A percentile compares a stretch with the other conserved stretches of the same genome.
phyloP scores from a whole-genome alignment of 2,329 filamentous ascomycete genomes.

The Alternaria rosae region DNA sequence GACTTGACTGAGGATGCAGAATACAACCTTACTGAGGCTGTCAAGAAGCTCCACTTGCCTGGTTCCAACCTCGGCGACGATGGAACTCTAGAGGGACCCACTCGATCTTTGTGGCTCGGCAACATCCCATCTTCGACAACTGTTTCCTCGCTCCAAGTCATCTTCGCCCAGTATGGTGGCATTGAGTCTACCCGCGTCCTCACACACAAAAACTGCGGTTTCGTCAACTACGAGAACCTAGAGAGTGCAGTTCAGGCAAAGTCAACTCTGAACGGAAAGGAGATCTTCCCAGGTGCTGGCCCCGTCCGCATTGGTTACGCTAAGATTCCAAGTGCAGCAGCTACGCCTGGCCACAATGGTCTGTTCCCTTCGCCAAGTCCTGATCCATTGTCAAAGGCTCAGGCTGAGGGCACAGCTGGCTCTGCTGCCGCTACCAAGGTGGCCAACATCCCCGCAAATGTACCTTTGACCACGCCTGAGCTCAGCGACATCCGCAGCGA shows the following conservation, averaged over 20 bases:
- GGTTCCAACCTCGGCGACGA: conserved; percentile 75
- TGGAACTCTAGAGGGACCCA: conserved; percentile 83
- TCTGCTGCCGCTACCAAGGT: conserved; percentile 44
- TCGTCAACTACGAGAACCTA: conserved; percentile 93
- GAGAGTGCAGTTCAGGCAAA: conserved; percentile 93
- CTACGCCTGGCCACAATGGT: conserved; percentile 87
- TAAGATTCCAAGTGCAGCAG: conserved; percentile 88
- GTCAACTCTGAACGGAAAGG: conserved; percentile 88
- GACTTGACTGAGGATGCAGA: conserved; percentile 81
- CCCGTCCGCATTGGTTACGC: conserved; percentile 96
- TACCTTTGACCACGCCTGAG: conserved; percentile 72
- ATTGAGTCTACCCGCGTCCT: conserved; percentile 92
- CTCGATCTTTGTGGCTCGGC: conserved; percentile 93
- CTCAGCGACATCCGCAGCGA: conserved; percentile 81
- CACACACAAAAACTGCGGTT: conserved; percentile 98
- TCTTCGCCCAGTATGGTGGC: conserved; percentile 91
- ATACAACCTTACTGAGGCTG: conserved; percentile 80
- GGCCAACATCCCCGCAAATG: conserved; percentile 52
- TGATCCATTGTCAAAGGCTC: conserved; percentile 73
- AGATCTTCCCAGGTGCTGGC: conserved; percentile 96
- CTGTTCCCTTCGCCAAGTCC: conserved; percentile 91
- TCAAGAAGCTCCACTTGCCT: conserved; percentile 72
- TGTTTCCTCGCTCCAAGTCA: conserved; percentile 90
- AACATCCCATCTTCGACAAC: conserved; percentile 98
- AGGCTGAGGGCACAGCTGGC: conserved; percentile 52